Evolutionary conservation across 495 filamentous ascomycete genomes (phyloP), one percentile per base, ranked within the genome.

Genomic region (Arthonia radiata): DNA sequence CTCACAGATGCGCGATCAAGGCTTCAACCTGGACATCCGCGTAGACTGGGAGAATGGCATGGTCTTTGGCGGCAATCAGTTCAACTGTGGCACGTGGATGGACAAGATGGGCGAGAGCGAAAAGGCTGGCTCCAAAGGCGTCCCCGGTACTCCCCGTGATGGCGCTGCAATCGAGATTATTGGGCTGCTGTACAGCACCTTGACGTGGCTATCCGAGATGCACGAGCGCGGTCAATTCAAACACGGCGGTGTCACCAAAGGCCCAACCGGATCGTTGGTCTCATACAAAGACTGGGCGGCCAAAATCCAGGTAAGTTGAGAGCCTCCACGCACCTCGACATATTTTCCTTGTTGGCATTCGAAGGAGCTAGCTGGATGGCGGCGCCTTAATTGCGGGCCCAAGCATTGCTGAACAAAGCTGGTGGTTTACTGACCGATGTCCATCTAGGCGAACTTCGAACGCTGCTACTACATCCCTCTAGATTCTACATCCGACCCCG

Each of bases 91-190:
- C 29, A 99, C 89, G 3, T 99, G 89, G 89, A 90, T 92, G 73
- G 89, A 99, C 52, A 99, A 99, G 59, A 99, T 94, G 86, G 89
- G 89, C n/a, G 89, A 99, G 48, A 90, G 78, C 31, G 63, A 74
- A 30, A 76, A 68, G 31, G 89, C 89, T 13, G 70, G 74, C 19
- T 89, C 67, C 39, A 94, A 92, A 54, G 89, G 89, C 28, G 53
- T 86, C n/a, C 89, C 89, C 0, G 89, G 81, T 2, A 94, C 89
- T 15, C 89, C 89, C 18, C 65, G 89, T 40, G 89, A 99, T 50
- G 89, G 89, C 13, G 80, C 89, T 13, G 75, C 89, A 6, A 62
- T 94, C 33, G 89, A 99, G 47, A 93, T 94, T 40, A 92, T 66
- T 3, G 89, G 89, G 19, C 57, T 94, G 23, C 53, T 82, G 11